Evolutionary conservation across 768 basidiomycete species (phyloP), one percentile per base, ranked within the genome.

Genomic region (Termitomyces sp.): DNA sequence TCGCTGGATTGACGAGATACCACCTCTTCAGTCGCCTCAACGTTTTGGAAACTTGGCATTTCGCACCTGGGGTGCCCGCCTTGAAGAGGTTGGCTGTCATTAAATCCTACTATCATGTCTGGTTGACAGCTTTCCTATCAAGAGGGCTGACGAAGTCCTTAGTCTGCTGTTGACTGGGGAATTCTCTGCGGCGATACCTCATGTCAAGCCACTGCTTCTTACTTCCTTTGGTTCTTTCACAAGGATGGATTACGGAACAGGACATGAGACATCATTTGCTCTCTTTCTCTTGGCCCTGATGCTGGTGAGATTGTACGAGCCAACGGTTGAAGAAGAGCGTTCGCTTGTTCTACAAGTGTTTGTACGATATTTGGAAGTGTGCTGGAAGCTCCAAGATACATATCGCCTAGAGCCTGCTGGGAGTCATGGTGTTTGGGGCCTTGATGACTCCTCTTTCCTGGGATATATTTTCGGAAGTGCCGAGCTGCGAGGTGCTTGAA

Each of bases 381-480:
- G 88, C 58, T 94, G 91, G 84, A 80, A 79, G 53, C 76, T 98
- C 15, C 94, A 98, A 67, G 90, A 94, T 58, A 80, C 83, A 31
- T 99, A 98, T 68, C 83, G 78, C 46, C 83, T 99, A 10, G 96
- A 98, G 69, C 94, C 95, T 5, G 97, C 97, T 2, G 97, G 97
- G 7, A 95, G 91, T 58, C 95, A 98, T 66, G 97, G 97, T 4
- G 96, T 98, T 0, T 99, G 96, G 97, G 97, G 95, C 1, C 73
- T 98, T 35, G 95, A 98, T 64, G 95, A 97, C 67, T 96, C 88
- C 51, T 81, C 78, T 49, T 95, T 96, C 70, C 78, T 98, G 41
- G 85, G 89, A 3, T 97, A 96, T 64, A 79, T 94, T 10, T 94
- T 94, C 66, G 95, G 94, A 10, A 92, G 92, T 59, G 92, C 84